Evolutionary conservation across 176 grass and related monocot species (phyloP), one percentile per base, ranked within the genome.

Genomic region (Rhynchospora tenuis): DNA sequence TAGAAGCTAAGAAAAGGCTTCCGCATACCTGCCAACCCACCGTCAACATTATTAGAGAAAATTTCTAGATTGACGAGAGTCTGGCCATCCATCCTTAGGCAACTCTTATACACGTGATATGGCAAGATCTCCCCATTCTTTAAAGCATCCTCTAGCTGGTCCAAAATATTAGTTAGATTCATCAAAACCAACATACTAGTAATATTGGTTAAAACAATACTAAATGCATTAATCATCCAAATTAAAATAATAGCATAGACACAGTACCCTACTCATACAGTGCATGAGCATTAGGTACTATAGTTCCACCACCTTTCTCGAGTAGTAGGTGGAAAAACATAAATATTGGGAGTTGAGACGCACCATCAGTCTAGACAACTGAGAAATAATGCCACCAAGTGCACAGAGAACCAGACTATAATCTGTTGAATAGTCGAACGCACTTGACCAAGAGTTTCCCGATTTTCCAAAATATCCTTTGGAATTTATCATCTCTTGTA

Each of bases 31-130:
- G 95, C 88, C 83, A 87, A 83, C 38, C 95, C 87, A 27, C 92
- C 92, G 82, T 98, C 92, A 83, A 84, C 84, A 83, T 74, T 98
- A 71, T 98, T 98, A 74, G 74, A 85, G 86, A 98, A 98, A 84
- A 98, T 91, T 85, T 98, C 95, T 79, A 98, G 95, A 90, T 98
- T 98, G 64, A 94, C 86, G 55, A 98, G 95, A 59, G 95, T 94
- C 69, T 98, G 95, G 48, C 95, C 95, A 75, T 94, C 92, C 95
- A 98, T 94, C 86, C 90, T 98, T 81, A 98, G 83, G 83, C 87
- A 98, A 64, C 89, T 90, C 92, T 86, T 91, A 68, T 98, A 98
- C 28, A 98, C 89, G 44, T 90, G 88, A 83, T 98, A 94, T 66
- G 95, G 84, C 75, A 93, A 87, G 64, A 98, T 80, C 63, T 93